Conservation (phyloP, 2,329 filamentous ascomycete genomes). For the Westerdykella ornata region DNA sequence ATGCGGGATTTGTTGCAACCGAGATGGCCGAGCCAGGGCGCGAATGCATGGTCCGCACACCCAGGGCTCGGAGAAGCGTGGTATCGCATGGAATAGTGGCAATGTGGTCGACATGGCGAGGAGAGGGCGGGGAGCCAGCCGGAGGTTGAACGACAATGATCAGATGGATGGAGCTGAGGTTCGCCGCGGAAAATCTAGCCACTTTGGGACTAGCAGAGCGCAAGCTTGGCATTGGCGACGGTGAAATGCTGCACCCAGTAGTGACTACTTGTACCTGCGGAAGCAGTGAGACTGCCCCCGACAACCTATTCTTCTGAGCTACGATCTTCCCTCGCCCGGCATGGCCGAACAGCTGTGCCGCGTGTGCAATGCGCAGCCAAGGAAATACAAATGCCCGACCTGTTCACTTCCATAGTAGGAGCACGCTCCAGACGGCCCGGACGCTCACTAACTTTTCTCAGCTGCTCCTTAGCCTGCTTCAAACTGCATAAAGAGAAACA, state of each 20-base stretch:
- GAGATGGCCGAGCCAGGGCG: conserved; percentile 14
- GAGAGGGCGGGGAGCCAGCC: background rate
- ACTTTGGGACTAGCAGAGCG: conserved; percentile 13
- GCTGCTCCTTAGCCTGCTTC: conserved; percentile 30
- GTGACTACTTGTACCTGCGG: no score
- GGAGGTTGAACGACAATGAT: background rate
- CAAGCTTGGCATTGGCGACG: conserved; percentile 7
- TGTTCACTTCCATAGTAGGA: conserved; percentile 43
- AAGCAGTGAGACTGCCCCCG: background rate
- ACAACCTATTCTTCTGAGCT: background rate
- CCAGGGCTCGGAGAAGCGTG: conserved; percentile 27
- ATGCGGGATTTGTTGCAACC: conserved; percentile 14
- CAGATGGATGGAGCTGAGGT: conserved; percentile 12
- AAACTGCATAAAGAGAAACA: conserved; percentile 28
- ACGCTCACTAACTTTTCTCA: conserved; percentile 9
- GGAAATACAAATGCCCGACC: conserved; percentile 48
- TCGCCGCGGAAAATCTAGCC: conserved; percentile 27
- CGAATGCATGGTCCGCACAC: conserved; percentile 35
- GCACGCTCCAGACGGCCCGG: background rate
- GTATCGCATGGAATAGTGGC: conserved; percentile 14
- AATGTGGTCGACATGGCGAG: conserved; percentile 25
- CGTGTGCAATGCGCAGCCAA: conserved; percentile 40
- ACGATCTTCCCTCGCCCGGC: conserved; percentile 1
- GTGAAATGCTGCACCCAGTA: conserved; percentile 1
- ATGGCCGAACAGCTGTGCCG: conserved; percentile 37